Evolutionary conservation across 1,139 yeast genomes (phyloP).

Genomic region (Suhomyces coccinellae): DNA sequence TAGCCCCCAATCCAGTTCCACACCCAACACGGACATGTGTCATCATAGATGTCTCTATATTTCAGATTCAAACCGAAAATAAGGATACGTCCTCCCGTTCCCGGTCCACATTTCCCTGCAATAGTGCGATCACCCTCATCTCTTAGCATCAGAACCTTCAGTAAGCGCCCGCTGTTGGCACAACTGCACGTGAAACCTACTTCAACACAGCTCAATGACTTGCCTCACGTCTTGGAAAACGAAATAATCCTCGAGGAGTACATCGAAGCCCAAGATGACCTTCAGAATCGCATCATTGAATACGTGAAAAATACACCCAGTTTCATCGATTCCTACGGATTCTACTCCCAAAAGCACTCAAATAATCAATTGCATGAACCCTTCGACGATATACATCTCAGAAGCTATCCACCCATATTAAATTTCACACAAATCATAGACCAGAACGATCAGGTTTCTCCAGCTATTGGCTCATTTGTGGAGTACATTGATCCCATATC

Average conservation of each 20-base stretch:
- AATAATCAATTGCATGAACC: too few relatives aligned
- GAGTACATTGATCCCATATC: conserved; percentile 26
- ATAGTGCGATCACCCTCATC: conserved; percentile 1
- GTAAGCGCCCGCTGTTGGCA: neutral
- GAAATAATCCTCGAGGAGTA: neutral
- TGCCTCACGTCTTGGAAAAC: neutral
- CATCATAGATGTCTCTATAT: neutral
- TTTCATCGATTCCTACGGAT: conserved; percentile 3
- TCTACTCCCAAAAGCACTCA: neutral
- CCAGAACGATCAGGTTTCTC: conserved; percentile 22
- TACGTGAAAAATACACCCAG: conserved; percentile 2
- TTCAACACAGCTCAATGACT: neutral
- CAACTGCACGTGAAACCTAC: neutral
- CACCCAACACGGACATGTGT: neutral
- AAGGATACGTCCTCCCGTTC: conserved; percentile 8
- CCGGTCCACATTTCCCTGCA: neutral
- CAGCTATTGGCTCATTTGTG: conserved; percentile 36
- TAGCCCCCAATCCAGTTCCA: neutral
- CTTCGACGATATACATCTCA: neutral
- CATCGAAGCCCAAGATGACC: conserved; percentile 3
- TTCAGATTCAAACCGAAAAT: conserved; percentile 12
- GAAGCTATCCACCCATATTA: conserved; percentile 12
- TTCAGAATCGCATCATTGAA: conserved; percentile 2
- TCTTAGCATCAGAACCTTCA: neutral
- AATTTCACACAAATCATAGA: conserved; percentile 21